Percentiles rank a stretch among this genome's conserved stretches.
Conservation (phyloP, 106 monocot genomes). For the Acorus gramineus region DNA sequence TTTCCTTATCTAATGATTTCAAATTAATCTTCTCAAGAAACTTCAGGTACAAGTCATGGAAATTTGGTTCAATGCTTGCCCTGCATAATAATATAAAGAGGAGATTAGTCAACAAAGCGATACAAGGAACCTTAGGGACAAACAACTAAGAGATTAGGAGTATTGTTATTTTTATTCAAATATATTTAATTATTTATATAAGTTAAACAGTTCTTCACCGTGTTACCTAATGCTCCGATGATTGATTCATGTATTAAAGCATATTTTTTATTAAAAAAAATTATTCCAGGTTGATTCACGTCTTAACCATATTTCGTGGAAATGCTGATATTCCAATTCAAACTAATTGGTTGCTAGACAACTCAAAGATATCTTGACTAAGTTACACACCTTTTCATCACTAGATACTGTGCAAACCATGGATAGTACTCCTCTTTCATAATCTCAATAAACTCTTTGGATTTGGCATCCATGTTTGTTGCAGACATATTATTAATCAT, state of each 20-base stretch:
- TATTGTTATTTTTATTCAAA: no score
- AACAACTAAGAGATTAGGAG: no score
- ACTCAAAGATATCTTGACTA: background rate
- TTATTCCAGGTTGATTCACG: no score
- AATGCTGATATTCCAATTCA: no score
- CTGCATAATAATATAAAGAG: conserved; percentile 19
- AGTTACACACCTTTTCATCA: conserved; percentile 84
- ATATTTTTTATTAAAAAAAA: no score
- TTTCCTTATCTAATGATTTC: conserved; percentile 72
- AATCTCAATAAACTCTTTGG: conserved; percentile 84
- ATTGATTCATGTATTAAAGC: no score
- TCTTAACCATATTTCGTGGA: no score
- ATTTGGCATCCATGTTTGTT: conserved; percentile 77
- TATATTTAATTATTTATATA: no score
- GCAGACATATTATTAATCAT: conserved; percentile 92
- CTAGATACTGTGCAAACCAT: conserved; percentile 99
- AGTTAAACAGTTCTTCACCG: no score
- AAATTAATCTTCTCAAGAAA: conserved; percentile 92
- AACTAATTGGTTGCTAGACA: background rate
- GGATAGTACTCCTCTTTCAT: conserved; percentile 74
- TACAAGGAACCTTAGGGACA: no score
- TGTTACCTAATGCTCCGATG: no score
- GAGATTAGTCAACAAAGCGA: no score
- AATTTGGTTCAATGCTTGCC: conserved; percentile 98
- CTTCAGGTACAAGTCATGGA: conserved; percentile 93